Percentiles rank a stretch among this genome's conserved stretches.
phyloP scores from a whole-genome alignment of 2,329 filamentous ascomycete genomes.

The Penicillium concentricum region DNA sequence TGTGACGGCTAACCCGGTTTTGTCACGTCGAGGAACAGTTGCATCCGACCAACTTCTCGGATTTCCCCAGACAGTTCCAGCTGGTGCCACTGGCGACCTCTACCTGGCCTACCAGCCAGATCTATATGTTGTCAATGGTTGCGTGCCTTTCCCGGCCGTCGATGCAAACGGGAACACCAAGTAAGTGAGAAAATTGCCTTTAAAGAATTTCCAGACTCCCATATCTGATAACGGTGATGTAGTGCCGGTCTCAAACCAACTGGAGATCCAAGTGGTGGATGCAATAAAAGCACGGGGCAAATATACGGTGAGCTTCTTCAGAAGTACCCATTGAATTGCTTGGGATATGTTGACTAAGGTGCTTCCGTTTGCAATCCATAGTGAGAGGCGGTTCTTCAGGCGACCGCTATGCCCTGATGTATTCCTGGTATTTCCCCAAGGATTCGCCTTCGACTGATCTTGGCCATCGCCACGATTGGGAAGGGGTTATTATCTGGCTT shows the following conservation, averaged over 20 bases:
- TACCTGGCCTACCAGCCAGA: conserved; percentile 59
- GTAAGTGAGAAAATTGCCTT: conserved; percentile 37
- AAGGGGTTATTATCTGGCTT: conserved; percentile 56
- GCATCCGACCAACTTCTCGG: conserved; percentile 51
- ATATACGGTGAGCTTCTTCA: conserved; percentile 40
- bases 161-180: conserved; percentile 57
- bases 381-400: conserved; percentile 45
- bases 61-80: conserved; percentile 55
- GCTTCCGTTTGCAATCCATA: not conserved
- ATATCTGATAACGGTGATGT: not conserved
- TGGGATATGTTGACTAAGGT: not conserved
- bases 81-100: conserved; percentile 46
- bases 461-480: conserved; percentile 58
- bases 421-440: conserved; percentile 54
- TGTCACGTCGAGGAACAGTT: conserved; percentile 43
- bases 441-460: conserved; percentile 46
- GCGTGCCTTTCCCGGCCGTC: conserved; percentile 63
- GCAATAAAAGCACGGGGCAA: conserved; percentile 49
- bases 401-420: conserved; percentile 51
- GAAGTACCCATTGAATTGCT: not conserved
- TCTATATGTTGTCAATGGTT: conserved; percentile 58
- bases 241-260: conserved; percentile 47
- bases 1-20: not conserved
- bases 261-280: conserved; percentile 42
- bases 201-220: not conserved